Conservation (phyloP, 345 rosid genomes). For the Gossypium stocksii region DNA sequence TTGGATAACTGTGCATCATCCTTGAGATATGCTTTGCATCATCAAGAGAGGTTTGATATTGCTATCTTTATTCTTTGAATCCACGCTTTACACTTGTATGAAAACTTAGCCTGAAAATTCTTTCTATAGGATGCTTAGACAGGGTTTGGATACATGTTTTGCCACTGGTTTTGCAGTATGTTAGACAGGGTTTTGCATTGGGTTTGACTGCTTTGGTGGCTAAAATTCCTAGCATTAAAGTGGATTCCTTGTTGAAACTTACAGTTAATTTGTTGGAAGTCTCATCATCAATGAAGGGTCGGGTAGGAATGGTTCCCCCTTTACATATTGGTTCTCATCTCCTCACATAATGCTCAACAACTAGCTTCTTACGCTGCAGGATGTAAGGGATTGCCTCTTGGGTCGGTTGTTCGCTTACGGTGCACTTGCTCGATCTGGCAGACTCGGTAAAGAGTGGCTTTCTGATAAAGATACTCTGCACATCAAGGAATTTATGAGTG, state of each 20-base stretch:
- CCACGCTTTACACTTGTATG: no score
- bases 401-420: slow-evolving; percentile 88
- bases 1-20: slow-evolving; percentile 77
- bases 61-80: not conserved
- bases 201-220: slow-evolving; percentile 59
- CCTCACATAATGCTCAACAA: slow-evolving; percentile 2
- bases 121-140: not conserved
- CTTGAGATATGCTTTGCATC: slow-evolving; percentile 76
- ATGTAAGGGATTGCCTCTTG: slow-evolving; percentile 70
- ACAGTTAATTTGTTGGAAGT: slow-evolving; percentile 58
- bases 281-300: slow-evolving; percentile 88
- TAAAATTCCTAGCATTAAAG: slow-evolving; percentile 45
- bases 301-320: slow-evolving; percentile 44
- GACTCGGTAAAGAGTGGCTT: slow-evolving; percentile 52
- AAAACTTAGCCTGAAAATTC: not conserved
- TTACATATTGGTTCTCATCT: not conserved
- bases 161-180: slow-evolving; percentile 48
- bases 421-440: slow-evolving; percentile 68
- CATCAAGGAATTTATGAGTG: slow-evolving; percentile 54
- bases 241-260: slow-evolving; percentile 68
- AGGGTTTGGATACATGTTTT: not conserved
- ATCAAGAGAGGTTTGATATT: slow-evolving; percentile 65
- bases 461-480: slow-evolving; percentile 49
- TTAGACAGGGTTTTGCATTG: slow-evolving; percentile 91
- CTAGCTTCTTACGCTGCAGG: slow-evolving; percentile 39